Evolutionary conservation across 768 basidiomycete genomes (phyloP).

Genomic region (Leccinum boreale): DNA sequence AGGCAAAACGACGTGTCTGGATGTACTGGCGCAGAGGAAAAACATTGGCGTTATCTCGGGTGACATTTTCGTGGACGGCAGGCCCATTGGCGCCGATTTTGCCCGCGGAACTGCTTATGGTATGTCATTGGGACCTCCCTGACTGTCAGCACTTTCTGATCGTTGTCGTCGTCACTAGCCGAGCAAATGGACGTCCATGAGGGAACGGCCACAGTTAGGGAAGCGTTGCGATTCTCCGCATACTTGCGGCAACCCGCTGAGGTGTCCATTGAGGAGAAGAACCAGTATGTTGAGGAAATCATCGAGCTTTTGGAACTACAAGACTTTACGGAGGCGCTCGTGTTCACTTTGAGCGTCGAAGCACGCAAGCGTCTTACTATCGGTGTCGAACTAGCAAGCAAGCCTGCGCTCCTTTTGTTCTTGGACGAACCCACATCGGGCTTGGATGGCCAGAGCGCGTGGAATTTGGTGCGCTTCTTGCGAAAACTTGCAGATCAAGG

Average conservation of each 20-base stretch:
- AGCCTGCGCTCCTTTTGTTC: conserved; percentile 33
- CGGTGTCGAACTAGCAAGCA: conserved; percentile 87
- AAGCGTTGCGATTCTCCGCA: conserved; percentile 83
- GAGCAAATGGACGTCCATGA: conserved; percentile 90
- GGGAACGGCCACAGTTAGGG: conserved; percentile 77
- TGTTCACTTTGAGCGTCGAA: conserved; percentile 64
- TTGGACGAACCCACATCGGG: conserved; percentile 52
- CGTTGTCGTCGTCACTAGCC: conserved; percentile 35
- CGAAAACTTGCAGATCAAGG: conserved; percentile 81
- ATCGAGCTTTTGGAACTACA: conserved; percentile 83
- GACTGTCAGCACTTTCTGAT: conserved; percentile 19
- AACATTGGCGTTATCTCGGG: conserved; percentile 67
- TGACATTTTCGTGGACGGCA: conserved; percentile 63
- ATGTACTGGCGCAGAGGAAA: conserved; percentile 71
- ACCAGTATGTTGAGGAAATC: conserved; percentile 77
- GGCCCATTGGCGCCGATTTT: conserved; percentile 56
- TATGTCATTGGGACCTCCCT: conserved; percentile 26
- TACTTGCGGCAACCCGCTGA: conserved; percentile 74
- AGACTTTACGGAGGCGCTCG: conserved; percentile 78
- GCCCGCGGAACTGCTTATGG: conserved; percentile 76
- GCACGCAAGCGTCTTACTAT: conserved; percentile 86
- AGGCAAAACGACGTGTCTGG: conserved; percentile 76
- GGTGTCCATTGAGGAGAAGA: conserved; percentile 69
- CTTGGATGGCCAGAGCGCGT: conserved; percentile 65
- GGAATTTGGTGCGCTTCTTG: conserved; percentile 79